Base-by-base conservation (phyloP, 148 eudicot genomes). In the Rheum nobile region DNA sequence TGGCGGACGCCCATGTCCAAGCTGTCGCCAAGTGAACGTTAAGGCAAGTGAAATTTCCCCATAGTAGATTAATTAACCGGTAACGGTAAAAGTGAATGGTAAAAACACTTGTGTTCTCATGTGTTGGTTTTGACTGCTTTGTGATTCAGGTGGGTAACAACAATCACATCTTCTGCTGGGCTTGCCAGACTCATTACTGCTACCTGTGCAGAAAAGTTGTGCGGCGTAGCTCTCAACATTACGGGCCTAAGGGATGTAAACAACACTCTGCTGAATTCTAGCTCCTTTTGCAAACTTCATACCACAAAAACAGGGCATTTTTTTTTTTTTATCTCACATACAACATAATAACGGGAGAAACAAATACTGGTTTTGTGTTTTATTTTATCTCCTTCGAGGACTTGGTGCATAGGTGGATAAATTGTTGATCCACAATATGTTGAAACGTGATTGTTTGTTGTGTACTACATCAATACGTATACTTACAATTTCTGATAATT, bases 91-190 rank as follows among this genome's bases (percentile, higher is more conserved):
- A 1, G 14, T 42, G 46, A 10, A 42, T 10, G 46, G 46, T 43
- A 10, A 11, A 16, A 47, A 47, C 54, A 47, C 2, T 4, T 50
- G n/a, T 50, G 26, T n/a, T 26, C 57, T 50, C 8, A 50, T 50
- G 8, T 6, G 26, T 6, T 50, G 57, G 14, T 50, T 50, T 50
- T 31, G 39, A 14, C 38, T 65, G 70, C 10, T n/a, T 38, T 39
- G 7, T 4, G 6, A 55, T 35, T 52, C 92, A 95, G 99, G 73
- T 84, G 52, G 93, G 89, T 11, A 91, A 91, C 79, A 91, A 95
- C 83, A 95, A 95, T 79, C 99, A 95, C 87, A 83, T 91, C 24
- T 90, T 87, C 81, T 95, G 99, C 80, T 95, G 99, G 99, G 82
- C 91, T 44, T 95, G 97, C 81, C 97, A 91, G 75, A 80, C 54